Evolutionary conservation across 306 rosid genomes (phyloP).

Genomic region (Amphicarpaea edgeworthii): DNA sequence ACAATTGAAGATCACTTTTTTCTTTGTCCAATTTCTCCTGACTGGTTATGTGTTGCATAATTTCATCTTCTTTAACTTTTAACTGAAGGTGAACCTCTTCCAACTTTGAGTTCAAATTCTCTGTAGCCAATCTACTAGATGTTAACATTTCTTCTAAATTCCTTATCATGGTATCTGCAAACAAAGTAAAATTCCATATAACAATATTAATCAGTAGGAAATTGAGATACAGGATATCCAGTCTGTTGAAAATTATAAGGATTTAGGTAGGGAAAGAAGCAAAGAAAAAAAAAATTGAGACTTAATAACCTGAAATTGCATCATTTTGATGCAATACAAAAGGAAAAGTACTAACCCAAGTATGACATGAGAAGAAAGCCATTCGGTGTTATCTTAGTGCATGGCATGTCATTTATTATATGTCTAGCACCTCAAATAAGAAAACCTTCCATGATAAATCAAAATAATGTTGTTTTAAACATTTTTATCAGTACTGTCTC

Average conservation of each 20-base stretch:
- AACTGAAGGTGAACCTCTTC: conserved; percentile 64
- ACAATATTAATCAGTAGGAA: conserved; percentile 37
- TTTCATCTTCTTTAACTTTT: conserved; percentile 72
- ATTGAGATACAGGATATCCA: conserved; percentile 20
- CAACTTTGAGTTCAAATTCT: conserved; percentile 70
- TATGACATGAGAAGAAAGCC: conserved; percentile 26
- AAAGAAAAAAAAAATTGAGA: neutral
- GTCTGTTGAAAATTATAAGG: conserved; percentile 26
- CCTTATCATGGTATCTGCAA: conserved; percentile 74
- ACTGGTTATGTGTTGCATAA: conserved; percentile 51
- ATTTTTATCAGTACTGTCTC: conserved; percentile 30
- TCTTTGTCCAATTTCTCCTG: conserved; percentile 65
- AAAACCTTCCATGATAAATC: conserved; percentile 29
- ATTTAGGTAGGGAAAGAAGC: conserved; percentile 3
- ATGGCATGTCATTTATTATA: conserved; percentile 20
- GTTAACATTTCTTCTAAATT: conserved; percentile 66
- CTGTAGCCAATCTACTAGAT: conserved; percentile 61
- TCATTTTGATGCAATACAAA: conserved; percentile 17
- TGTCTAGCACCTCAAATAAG: conserved; percentile 24
- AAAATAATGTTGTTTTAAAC: conserved; percentile 7
- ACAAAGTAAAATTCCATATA: conserved; percentile 40
- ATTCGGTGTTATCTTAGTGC: conserved; percentile 13
- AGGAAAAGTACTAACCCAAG: conserved; percentile 23
- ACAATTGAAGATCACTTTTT: conserved; percentile 63
- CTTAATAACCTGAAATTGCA: conserved; percentile 6